Conservation (phyloP, 2,329 filamentous ascomycete genomes). For the Colletotrichum zoysiae region DNA sequence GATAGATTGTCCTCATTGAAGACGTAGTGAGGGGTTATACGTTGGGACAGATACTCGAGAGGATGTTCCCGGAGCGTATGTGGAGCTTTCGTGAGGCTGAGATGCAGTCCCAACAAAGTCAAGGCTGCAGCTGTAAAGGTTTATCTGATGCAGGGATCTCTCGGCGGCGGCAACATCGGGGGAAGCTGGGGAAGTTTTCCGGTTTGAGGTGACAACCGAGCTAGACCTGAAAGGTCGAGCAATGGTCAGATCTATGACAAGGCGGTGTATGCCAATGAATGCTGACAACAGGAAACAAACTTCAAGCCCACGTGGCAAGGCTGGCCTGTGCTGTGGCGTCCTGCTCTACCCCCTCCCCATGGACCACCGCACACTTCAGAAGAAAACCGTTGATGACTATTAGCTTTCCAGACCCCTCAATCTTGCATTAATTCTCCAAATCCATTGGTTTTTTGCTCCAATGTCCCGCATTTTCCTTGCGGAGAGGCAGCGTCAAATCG, state of each 20-base stretch:
- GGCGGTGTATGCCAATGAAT: constrained; percentile 11
- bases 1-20: constrained; percentile 16
- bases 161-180: constrained; percentile 31
- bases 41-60: constrained; percentile 32
- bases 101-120: constrained; percentile 41
- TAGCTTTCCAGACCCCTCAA: constrained; percentile 28
- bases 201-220: constrained; percentile 40
- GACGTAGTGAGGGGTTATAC: constrained; percentile 21
- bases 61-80: constrained; percentile 22
- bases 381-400: constrained; percentile 22
- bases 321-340: constrained; percentile 19
- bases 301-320: constrained; percentile 33
- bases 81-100: constrained; percentile 34
- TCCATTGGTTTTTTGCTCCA: constrained; percentile 20
- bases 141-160: constrained; percentile 34
- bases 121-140: constrained; percentile 37
- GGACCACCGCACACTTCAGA: background rate
- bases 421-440: constrained; percentile 33
- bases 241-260: constrained; percentile 24
- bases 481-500: constrained; percentile 9
- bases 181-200: constrained; percentile 37
- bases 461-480: background rate
- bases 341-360: constrained; percentile 6
- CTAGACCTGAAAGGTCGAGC: constrained; percentile 26
- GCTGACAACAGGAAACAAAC: constrained; percentile 27